Evolutionary conservation across 1,284 basidiomycete species (phyloP).

Genomic region (Cutaneotrichosporon cutaneum): DNA sequence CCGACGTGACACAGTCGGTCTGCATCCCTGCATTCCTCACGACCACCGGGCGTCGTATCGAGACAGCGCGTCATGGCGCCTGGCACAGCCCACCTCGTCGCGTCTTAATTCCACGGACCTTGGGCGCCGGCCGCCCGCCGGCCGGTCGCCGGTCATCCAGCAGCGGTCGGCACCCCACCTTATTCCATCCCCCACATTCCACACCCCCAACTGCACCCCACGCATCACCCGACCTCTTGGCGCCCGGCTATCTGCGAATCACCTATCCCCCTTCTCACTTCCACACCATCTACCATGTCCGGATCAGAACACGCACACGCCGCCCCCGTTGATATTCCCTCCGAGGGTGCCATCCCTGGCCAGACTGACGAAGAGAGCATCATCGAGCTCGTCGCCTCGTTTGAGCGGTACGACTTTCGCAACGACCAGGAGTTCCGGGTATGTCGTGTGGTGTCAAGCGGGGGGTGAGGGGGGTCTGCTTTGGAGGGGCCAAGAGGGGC

Average conservation of each 20-base stretch:
- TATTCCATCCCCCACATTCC: too few relatives aligned
- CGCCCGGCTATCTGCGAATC: neutral
- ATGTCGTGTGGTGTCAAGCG: constrained; percentile 22
- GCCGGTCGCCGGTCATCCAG: too few relatives aligned
- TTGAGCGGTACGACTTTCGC: constrained; percentile 43
- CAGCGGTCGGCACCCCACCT: too few relatives aligned
- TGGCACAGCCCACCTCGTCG: neutral
- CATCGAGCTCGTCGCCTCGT: constrained; percentile 23
- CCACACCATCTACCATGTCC: neutral
- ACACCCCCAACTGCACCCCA: neutral
- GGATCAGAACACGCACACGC: neutral
- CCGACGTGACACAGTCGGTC: too few relatives aligned
- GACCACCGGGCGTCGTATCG: too few relatives aligned
- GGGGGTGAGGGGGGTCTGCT: too few relatives aligned
- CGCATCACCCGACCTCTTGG: neutral
- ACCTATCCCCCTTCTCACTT: neutral
- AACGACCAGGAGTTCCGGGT: constrained; percentile 43
- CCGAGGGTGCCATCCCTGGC: constrained; percentile 1
- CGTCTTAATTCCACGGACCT: neutral
- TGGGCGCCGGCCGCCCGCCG: neutral
- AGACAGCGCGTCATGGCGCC: neutral
- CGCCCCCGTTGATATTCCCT: neutral
- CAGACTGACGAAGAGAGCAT: constrained; percentile 5
- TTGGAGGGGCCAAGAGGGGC: too few relatives aligned
- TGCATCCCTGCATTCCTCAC: too few relatives aligned